A percentile compares a stretch with the other conserved stretches of the same genome.
These are phyloP conservation scores for Narthecium ossifragum DNA, from an alignment of 106 monocot species.

Conservation along the genomic window DNA sequence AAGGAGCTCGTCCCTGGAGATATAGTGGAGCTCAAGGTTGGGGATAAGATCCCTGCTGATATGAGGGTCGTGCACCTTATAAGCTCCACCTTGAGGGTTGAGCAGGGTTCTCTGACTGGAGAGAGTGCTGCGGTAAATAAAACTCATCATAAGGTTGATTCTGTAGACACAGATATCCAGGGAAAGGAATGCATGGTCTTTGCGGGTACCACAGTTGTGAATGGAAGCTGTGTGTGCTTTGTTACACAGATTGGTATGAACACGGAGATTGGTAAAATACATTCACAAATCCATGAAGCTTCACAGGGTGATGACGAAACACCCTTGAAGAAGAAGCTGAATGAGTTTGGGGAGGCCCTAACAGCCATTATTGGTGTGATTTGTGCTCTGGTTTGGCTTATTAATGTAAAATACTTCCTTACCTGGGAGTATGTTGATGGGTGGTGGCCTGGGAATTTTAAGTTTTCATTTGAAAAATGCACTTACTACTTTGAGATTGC, in stretches of 20 bases:
- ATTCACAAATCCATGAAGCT: conserved; percentile 66
- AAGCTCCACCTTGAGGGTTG: conserved; percentile 53
- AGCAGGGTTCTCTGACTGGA: conserved; percentile 61
- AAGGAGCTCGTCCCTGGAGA: conserved; percentile 63
- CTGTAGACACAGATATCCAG: conserved; percentile 51
- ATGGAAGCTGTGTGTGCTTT: conserved; percentile 56
- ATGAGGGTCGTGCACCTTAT: conserved; percentile 47
- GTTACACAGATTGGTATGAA: conserved; percentile 51
- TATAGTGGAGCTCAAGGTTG: conserved; percentile 53
- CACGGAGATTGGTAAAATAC: conserved; percentile 67
- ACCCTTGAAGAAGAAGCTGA: conserved; percentile 51
- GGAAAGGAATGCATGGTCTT: conserved; percentile 70
- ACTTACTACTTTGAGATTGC: conserved; percentile 63
- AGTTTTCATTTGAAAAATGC: conserved; percentile 72
- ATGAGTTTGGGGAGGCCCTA: conserved; percentile 60
- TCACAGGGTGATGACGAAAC: conserved; percentile 62
- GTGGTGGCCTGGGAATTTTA: conserved; percentile 64
- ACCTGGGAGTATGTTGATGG: conserved; percentile 63
- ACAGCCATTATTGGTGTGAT: conserved; percentile 56
- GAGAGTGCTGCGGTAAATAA: conserved; percentile 65
- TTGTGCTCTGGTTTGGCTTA: conserved; percentile 67
- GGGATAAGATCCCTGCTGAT: conserved; percentile 62
- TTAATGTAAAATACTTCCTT: conserved; percentile 66
- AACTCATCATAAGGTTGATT: conserved; percentile 29
- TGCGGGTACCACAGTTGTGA: conserved; percentile 60